Percentiles rank a stretch among this genome's conserved stretches.
phyloP scores from a whole-genome alignment of 495 filamentous ascomycete genomes.

The Hypoxylon fragiforme region DNA sequence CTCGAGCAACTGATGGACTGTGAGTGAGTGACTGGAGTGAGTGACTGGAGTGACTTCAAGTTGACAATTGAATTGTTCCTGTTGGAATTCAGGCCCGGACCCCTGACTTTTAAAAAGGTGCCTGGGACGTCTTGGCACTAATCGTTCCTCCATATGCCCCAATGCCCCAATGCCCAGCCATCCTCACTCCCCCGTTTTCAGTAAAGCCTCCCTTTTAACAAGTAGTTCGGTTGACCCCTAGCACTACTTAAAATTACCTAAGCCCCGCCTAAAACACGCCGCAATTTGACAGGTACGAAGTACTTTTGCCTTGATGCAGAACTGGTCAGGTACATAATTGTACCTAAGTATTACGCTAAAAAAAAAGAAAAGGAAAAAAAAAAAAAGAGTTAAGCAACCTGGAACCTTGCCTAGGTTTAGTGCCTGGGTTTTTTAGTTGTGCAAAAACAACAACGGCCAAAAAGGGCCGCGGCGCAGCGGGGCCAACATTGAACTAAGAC shows the following conservation, averaged over 20 bases:
- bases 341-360: too few relatives aligned
- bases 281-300: conserved; percentile 27
- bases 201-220: conserved; percentile 22
- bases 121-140: too few relatives aligned
- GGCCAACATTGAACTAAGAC: not conserved
- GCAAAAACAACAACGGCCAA: not conserved
- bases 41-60: not conserved
- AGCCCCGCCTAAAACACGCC: conserved; percentile 22
- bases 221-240: conserved; percentile 19
- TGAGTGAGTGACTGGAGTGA: too few relatives aligned
- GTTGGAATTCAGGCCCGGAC: conserved; percentile 16
- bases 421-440: not conserved
- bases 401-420: too few relatives aligned
- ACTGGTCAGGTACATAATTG: not conserved
- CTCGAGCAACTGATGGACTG: not conserved
- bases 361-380: too few relatives aligned
- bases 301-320: not conserved
- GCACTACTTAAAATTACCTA: conserved; percentile 31
- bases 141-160: conserved; percentile 23
- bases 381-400: too few relatives aligned
- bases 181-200: conserved; percentile 14
- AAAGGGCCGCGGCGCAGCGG: conserved; percentile 11
- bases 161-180: conserved; percentile 31
- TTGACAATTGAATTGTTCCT: conserved; percentile 5
- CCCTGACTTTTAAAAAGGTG: conserved; percentile 15